A percentile compares a stretch with the other conserved stretches of the same genome.
Evolutionary conservation across 345 rosid species (phyloP).

Genomic region (Cochlearia excelsa): DNA sequence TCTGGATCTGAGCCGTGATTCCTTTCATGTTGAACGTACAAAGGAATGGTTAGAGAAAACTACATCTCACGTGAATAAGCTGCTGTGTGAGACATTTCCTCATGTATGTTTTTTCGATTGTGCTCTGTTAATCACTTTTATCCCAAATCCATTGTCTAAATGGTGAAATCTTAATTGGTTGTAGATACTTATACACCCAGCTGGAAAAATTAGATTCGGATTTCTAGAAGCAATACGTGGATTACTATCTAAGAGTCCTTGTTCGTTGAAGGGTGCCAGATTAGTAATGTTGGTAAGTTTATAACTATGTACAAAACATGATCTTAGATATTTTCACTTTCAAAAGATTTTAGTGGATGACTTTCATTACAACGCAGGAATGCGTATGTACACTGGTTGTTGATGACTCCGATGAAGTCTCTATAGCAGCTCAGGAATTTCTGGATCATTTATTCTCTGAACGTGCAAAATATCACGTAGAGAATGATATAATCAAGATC

Average conservation of each 20-base stretch:
- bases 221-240: slow-evolving; percentile 70
- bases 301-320: slow-evolving; percentile 9
- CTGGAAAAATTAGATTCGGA: slow-evolving; percentile 59
- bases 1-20: slow-evolving; percentile 33
- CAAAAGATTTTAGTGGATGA: slow-evolving; percentile 4
- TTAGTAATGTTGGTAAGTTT: slow-evolving; percentile 71
- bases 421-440: slow-evolving; percentile 60
- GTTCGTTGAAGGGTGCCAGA: slow-evolving; percentile 61
- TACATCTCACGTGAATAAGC: slow-evolving; percentile 62
- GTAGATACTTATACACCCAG: slow-evolving; percentile 82
- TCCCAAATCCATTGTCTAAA: slow-evolving; percentile 13
- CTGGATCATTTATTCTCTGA: slow-evolving; percentile 52
- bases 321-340: neutral
- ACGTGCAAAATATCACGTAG: slow-evolving; percentile 38
- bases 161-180: slow-evolving; percentile 22
- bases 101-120: slow-evolving; percentile 47
- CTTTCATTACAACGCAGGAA: slow-evolving; percentile 57
- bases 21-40: slow-evolving; percentile 67
- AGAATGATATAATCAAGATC: slow-evolving; percentile 54
- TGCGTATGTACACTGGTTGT: slow-evolving; percentile 71
- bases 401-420: slow-evolving; percentile 73
- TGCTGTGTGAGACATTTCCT: slow-evolving; percentile 71
- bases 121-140: slow-evolving; percentile 12
- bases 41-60: slow-evolving; percentile 76
- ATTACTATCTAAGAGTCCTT: slow-evolving; percentile 57